phyloP scores from a whole-genome alignment of 2,329 filamentous ascomycete genomes.

The Alternaria incomplexa region DNA sequence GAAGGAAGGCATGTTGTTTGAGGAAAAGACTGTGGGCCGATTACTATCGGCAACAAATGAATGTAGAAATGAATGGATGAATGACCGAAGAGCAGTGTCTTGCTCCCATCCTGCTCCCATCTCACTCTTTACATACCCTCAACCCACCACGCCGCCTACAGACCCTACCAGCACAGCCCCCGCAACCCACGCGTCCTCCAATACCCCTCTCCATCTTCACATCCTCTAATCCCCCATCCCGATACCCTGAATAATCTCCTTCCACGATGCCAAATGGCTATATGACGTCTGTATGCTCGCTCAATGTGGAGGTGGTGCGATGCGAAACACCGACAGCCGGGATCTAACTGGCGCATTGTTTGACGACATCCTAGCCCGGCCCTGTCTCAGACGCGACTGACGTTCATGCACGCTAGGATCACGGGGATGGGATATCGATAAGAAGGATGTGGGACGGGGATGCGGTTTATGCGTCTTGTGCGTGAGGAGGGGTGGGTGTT shows the following conservation, averaged over 20 bases:
- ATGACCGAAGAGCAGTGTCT: not conserved
- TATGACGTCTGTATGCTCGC: not conserved
- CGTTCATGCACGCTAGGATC: conserved; percentile 16
- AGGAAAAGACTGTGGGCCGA: not conserved
- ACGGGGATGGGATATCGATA: not conserved
- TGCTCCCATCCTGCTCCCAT: not conserved
- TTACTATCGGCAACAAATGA: not conserved
- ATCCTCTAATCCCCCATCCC: conserved; percentile 4
- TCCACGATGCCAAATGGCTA: not conserved
- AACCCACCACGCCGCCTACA: not conserved
- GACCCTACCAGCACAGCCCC: conserved; percentile 6
- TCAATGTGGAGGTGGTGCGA: not conserved
- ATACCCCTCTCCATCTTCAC: conserved; percentile 16
- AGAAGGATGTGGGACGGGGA: not conserved
- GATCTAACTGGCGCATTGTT: conserved; percentile 6
- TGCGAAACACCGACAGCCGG: conserved; percentile 6
- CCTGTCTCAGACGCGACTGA: conserved; percentile 17
- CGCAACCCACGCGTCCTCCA: conserved; percentile 5
- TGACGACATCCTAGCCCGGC: not conserved
- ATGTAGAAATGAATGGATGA: not conserved
- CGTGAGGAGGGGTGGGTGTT: not conserved
- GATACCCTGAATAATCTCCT: not conserved
- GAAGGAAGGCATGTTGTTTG: conserved; percentile 24
- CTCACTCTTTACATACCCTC: not conserved
- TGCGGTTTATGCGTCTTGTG: not conserved